A percentile compares a stretch with the other conserved stretches of the same genome.
These are phyloP conservation scores for Actinidia chinensis DNA, from an alignment of 179 eudicot species.

Conservation along the genomic window DNA sequence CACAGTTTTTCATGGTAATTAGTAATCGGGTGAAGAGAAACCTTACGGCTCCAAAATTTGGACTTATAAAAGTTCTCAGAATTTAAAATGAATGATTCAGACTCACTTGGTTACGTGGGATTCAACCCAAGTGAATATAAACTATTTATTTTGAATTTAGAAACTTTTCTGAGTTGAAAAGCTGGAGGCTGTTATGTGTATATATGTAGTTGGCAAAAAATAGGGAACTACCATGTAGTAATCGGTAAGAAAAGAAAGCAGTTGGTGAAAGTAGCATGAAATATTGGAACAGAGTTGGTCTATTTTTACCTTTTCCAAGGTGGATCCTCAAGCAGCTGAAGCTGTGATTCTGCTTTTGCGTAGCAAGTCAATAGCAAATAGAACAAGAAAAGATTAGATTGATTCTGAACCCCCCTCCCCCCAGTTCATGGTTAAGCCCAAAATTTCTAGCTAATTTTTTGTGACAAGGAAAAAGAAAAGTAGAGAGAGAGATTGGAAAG, in stretches of 20 bases:
- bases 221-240: too few relatives aligned
- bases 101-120: too few relatives aligned
- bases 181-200: background rate
- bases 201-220: background rate
- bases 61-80: too few relatives aligned
- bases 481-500: conserved; percentile 13
- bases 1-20: too few relatives aligned
- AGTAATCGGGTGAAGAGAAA: too few relatives aligned
- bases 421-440: conserved; percentile 4
- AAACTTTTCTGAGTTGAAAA: too few relatives aligned
- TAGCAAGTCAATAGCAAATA: background rate
- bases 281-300: background rate
- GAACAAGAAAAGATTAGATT: background rate
- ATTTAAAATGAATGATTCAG: too few relatives aligned
- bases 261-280: background rate
- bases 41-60: too few relatives aligned
- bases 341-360: background rate
- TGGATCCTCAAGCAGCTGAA: background rate
- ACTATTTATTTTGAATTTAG: too few relatives aligned
- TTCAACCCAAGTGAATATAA: too few relatives aligned
- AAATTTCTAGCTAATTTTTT: background rate
- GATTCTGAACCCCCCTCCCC: background rate
- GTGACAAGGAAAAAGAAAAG: conserved; percentile 5
- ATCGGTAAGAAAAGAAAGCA: background rate
- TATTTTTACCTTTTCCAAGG: background rate